Percentiles rank a stretch among this genome's conserved stretches.
phyloP scores from a whole-genome alignment of 345 rosid genomes.

The Raphanus sativus region DNA sequence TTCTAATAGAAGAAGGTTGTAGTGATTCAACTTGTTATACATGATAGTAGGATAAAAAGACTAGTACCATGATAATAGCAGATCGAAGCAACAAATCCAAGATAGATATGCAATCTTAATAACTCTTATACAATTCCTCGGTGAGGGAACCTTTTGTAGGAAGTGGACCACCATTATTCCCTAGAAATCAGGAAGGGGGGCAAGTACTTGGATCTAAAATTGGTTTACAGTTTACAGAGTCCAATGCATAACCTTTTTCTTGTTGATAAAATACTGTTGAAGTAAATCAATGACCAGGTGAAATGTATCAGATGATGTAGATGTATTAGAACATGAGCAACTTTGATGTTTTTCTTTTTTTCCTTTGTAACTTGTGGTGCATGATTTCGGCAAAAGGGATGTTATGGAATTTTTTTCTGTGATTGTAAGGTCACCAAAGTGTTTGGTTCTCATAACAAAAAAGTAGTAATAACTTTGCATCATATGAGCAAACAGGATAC shows the following conservation, averaged over 20 bases:
- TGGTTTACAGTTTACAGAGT: conserved; percentile 15
- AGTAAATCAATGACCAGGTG: conserved; percentile 18
- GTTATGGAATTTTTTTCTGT: not conserved
- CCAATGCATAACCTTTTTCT: conserved; percentile 24
- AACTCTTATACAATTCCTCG: not conserved
- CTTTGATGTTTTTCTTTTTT: conserved; percentile 13
- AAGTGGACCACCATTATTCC: conserved; percentile 9
- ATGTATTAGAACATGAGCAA: conserved; percentile 25
- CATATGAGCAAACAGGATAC: not conserved
- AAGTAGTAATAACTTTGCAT: not conserved
- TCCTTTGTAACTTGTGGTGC: not conserved
- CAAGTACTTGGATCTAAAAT: conserved; percentile 17
- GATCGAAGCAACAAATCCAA: conserved; percentile 21
- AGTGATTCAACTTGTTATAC: not conserved
- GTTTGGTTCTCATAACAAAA: not conserved
- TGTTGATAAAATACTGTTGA: not conserved
- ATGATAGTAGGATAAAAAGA: not conserved
- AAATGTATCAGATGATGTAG: conserved; percentile 22
- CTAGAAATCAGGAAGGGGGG: conserved; percentile 12
- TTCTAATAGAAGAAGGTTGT: not conserved
- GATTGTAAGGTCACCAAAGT: not conserved
- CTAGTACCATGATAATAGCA: not conserved
- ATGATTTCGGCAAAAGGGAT: not conserved
- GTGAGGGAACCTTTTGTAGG: not conserved
- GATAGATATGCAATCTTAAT: conserved; percentile 27